Evolutionary conservation across 345 rosid genomes (phyloP).

Genomic region (Nephelium lappaceum): DNA sequence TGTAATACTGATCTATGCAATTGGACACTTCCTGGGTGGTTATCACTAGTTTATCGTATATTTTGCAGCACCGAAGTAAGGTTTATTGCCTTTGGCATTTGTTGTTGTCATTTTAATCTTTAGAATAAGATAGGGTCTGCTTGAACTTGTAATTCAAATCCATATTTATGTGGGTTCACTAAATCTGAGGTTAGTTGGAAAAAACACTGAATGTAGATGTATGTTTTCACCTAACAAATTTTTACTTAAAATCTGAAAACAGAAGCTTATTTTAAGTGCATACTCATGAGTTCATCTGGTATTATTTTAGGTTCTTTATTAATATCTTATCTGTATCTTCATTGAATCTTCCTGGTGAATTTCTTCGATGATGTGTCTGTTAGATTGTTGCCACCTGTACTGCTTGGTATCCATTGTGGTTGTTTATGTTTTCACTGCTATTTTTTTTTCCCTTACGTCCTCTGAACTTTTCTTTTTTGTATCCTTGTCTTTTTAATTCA

Average conservation of each 20-base stretch:
- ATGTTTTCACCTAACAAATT: not conserved
- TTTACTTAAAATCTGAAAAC: not conserved
- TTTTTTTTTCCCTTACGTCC: not conserved
- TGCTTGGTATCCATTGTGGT: not conserved
- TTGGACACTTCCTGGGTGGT: not conserved
- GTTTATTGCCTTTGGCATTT: not conserved
- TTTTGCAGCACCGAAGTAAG: not conserved
- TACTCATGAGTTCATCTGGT: not conserved
- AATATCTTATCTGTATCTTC: not conserved
- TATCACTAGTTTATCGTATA: not conserved
- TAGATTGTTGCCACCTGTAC: not conserved
- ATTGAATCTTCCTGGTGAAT: not conserved
- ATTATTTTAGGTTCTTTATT: not conserved
- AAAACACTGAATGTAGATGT: not conserved
- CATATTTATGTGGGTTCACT: not conserved
- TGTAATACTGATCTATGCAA: not conserved
- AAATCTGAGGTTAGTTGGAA: not conserved
- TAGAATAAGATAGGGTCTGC: not conserved
- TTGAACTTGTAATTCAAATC: not conserved
- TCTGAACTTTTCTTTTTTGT: constrained; percentile 12
- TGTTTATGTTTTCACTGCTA: not conserved
- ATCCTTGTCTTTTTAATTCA: constrained; percentile 33
- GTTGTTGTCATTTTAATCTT: not conserved
- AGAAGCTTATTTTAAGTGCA: not conserved
- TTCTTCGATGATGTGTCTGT: not conserved